A percentile compares a stretch with the other conserved stretches of the same genome.
Conservation (phyloP, 2,329 filamentous ascomycete species). For the Juglanconis sp. region DNA sequence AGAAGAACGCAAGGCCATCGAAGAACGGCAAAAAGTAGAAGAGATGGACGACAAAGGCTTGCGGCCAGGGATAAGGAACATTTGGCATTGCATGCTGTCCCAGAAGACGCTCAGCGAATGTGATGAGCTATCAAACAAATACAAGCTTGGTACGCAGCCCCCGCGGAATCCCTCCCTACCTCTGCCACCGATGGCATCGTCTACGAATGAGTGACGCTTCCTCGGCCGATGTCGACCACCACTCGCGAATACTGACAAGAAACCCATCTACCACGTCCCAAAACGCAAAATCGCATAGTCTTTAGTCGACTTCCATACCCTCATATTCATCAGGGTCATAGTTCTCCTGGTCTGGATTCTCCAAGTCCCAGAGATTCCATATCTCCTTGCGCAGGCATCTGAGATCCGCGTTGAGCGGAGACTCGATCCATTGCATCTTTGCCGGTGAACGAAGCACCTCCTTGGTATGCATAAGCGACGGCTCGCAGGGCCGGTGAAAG, state of each 20-base stretch:
- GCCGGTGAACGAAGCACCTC: neutral
- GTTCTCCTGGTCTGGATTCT: neutral
- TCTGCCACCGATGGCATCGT: neutral
- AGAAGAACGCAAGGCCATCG: slow-evolving; percentile 83
- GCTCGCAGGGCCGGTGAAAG: neutral
- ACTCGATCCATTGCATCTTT: neutral
- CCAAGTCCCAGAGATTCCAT: neutral
- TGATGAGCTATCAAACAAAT: neutral
- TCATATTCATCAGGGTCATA: neutral
- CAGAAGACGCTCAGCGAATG: neutral
- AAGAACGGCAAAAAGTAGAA: slow-evolving; percentile 41
- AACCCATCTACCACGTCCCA: neutral
- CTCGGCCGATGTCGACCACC: neutral
- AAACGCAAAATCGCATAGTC: neutral
- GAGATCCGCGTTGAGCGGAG: neutral
- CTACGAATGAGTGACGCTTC: neutral
- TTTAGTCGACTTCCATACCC: neutral
- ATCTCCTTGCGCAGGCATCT: too few species aligned
- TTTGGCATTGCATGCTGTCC: neutral
- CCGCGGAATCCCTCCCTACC: neutral
- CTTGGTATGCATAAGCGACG: neutral
- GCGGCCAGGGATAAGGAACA: neutral
- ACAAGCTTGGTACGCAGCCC: neutral
- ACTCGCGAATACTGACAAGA: neutral
- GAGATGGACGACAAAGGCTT: neutral